phyloP scores from a whole-genome alignment of 1,284 basidiomycete species.

The Vanrija sp. region DNA sequence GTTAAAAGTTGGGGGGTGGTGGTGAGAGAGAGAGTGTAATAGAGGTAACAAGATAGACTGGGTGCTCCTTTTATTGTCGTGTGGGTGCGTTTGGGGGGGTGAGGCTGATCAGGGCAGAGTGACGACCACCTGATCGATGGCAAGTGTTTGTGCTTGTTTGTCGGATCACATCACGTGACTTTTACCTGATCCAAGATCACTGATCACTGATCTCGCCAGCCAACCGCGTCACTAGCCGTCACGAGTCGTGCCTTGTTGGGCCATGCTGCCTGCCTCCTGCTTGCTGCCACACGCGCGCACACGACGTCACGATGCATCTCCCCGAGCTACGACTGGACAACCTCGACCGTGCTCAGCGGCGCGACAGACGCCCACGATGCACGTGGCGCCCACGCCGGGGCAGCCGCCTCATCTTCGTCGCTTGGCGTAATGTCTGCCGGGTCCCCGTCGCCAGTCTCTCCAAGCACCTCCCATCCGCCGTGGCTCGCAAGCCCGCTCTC shows the following conservation, averaged over 20 bases:
- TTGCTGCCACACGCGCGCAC: too few species aligned
- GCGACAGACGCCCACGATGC: slow-evolving; percentile 4
- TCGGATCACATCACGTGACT: not conserved
- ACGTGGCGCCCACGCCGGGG: not conserved
- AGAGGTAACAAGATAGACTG: not conserved
- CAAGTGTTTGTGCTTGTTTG: not conserved
- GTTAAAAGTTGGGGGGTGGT: slow-evolving; percentile 14
- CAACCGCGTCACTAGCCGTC: not conserved
- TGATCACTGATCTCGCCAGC: not conserved
- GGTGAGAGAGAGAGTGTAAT: slow-evolving; percentile 1
- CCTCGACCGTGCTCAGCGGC: not conserved
- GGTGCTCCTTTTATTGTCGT: not conserved
- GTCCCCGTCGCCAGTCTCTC: slow-evolving; percentile 9
- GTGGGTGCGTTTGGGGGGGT: not conserved
- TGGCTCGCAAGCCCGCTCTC: slow-evolving; percentile 26
- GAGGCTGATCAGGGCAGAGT: not conserved
- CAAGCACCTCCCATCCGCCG: slow-evolving; percentile 29
- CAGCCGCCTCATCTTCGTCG: not conserved
- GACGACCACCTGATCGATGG: not conserved
- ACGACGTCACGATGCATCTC: too few species aligned
- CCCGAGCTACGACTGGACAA: slow-evolving; percentile 1
- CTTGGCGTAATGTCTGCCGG: not conserved
- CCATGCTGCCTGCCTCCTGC: too few species aligned
- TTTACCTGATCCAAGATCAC: not conserved
- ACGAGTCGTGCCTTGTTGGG: too few species aligned